Evolutionary conservation across 805 yeast genomes (phyloP).

Genomic region (Jamesozyma hellenica): DNA sequence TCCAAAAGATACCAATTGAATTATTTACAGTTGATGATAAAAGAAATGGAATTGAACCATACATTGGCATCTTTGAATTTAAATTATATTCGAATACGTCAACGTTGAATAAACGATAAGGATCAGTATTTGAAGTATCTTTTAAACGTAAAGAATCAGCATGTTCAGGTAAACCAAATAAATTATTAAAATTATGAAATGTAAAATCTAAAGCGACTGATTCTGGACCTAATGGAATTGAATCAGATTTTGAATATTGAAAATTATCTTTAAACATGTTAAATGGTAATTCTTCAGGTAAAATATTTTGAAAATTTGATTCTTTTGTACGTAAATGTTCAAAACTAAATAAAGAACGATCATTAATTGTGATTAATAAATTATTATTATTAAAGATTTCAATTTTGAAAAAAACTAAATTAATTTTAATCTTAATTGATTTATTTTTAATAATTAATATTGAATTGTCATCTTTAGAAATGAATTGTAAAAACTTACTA

Average conservation of each 20-base stretch:
- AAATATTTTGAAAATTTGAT: slow-evolving; percentile 33
- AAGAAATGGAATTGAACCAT: slow-evolving; percentile 88
- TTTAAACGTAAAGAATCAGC: slow-evolving; percentile 69
- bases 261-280: slow-evolving; percentile 67
- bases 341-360: slow-evolving; percentile 57
- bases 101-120: slow-evolving; percentile 83
- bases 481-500: not conserved
- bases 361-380: slow-evolving; percentile 53
- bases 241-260: slow-evolving; percentile 41
- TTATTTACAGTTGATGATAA: slow-evolving; percentile 47
- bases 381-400: slow-evolving; percentile 37
- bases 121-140: slow-evolving; percentile 55
- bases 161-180: slow-evolving; percentile 96
- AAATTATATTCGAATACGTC: slow-evolving; percentile 92
- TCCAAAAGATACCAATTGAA: slow-evolving; percentile 79
- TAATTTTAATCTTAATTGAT: slow-evolving; percentile 36
- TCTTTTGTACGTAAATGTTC: slow-evolving; percentile 63
- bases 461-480: not conserved
- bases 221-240: slow-evolving; percentile 77
- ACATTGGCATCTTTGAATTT: slow-evolving; percentile 80
- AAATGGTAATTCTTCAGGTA: slow-evolving; percentile 51
- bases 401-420: slow-evolving; percentile 31
- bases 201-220: slow-evolving; percentile 72
- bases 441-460: slow-evolving; percentile 6
- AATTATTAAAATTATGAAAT: slow-evolving; percentile 49